These are phyloP conservation scores for Lepidium didymum DNA, from an alignment of 345 rosid genomes.

Conservation along the genomic window DNA sequence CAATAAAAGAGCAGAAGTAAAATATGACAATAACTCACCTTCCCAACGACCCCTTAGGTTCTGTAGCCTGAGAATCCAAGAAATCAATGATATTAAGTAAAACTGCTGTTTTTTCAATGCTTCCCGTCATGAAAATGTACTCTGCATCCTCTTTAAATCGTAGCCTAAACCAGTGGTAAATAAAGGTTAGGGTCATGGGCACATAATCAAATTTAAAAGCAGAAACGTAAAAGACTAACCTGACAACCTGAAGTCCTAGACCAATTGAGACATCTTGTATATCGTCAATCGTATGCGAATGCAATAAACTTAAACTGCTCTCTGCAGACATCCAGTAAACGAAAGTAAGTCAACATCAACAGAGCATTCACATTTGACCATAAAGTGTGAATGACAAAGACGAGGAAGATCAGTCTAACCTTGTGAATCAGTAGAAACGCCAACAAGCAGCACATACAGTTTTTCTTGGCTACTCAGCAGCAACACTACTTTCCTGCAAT, in stretches of 20 bases:
- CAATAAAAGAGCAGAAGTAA: conserved; percentile 1
- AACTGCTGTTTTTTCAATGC: conserved; percentile 56
- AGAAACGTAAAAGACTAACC: conserved; percentile 47
- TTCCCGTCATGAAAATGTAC: conserved; percentile 61
- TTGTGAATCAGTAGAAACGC: conserved; percentile 50
- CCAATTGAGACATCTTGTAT: conserved; percentile 65
- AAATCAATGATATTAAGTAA: conserved; percentile 50
- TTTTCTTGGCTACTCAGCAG: conserved; percentile 56
- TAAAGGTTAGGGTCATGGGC: neutral
- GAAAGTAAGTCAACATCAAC: conserved; percentile 11
- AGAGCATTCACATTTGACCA: neutral
- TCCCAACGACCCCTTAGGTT: conserved; percentile 38
- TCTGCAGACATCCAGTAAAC: conserved; percentile 46
- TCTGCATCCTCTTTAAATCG: conserved; percentile 40
- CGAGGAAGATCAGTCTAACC: conserved; percentile 42
- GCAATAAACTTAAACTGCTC: conserved; percentile 52
- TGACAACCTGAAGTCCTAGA: conserved; percentile 77
- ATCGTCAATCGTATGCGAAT: conserved; percentile 58
- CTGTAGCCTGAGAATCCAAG: conserved; percentile 33
- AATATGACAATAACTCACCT: conserved; percentile 44
- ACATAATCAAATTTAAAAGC: neutral
- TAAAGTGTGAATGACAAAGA: conserved; percentile 10
- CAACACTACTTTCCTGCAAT: conserved; percentile 74
- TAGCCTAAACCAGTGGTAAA: conserved; percentile 40
- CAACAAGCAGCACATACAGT: conserved; percentile 64